phyloP scores from a whole-genome alignment of 306 rosid species.

The Quercus glauca region DNA sequence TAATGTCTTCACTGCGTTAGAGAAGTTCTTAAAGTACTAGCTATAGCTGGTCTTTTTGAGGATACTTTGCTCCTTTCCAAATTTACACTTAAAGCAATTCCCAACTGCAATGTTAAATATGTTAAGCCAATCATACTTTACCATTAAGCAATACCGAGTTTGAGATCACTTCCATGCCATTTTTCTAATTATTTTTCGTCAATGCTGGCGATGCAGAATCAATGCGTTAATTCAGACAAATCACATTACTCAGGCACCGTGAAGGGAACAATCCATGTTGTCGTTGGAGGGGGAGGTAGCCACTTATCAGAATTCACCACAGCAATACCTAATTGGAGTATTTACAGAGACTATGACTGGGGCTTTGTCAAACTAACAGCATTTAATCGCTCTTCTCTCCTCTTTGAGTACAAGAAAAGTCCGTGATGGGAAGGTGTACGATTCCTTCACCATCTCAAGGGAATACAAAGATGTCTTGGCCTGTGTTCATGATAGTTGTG shows the following conservation, averaged over 20 bases:
- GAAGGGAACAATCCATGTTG: conserved; percentile 82
- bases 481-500: conserved; percentile 76
- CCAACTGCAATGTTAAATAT: background rate
- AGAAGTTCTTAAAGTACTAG: too few relatives aligned
- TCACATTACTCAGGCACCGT: conserved; percentile 52
- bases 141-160: background rate
- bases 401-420: conserved; percentile 78
- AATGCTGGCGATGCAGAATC: conserved; percentile 44
- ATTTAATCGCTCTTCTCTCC: conserved; percentile 66
- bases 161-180: conserved; percentile 4
- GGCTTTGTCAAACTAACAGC: conserved; percentile 84
- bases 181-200: background rate
- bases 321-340: conserved; percentile 59
- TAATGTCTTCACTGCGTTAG: too few relatives aligned
- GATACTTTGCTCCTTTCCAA: too few relatives aligned
- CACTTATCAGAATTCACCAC: conserved; percentile 53
- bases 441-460: conserved; percentile 71
- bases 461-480: conserved; percentile 78
- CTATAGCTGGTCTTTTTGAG: too few relatives aligned
- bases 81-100: too few relatives aligned
- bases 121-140: background rate
- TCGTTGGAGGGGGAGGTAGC: conserved; percentile 82
- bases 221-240: conserved; percentile 61
- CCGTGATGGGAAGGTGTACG: conserved; percentile 63
- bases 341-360: conserved; percentile 63